Evolutionary conservation across 2,329 filamentous ascomycete species (phyloP).

Genomic region (Claviceps sp.): DNA sequence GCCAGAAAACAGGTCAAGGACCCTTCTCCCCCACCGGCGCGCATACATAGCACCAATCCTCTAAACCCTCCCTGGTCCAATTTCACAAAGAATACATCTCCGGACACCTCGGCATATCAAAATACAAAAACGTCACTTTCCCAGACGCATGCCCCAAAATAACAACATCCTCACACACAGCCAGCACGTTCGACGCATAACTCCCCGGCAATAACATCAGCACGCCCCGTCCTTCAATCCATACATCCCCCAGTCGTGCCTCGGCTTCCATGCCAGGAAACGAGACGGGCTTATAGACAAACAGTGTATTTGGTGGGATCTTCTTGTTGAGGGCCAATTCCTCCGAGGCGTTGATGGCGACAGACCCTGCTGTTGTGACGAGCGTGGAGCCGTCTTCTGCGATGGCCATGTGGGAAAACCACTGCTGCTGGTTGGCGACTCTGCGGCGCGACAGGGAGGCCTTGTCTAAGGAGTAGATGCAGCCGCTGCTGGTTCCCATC

Average conservation of each 20-base stretch:
- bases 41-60: neutral
- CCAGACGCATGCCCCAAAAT: constrained; percentile 8
- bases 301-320: constrained; percentile 1
- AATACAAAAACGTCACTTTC: constrained; percentile 8
- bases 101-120: constrained; percentile 4
- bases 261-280: constrained; percentile 7
- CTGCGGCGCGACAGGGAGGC: constrained; percentile 2
- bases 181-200: constrained; percentile 5
- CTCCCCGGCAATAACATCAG: constrained; percentile 6
- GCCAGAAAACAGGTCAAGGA: neutral
- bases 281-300: constrained; percentile 7
- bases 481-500: constrained; percentile 3
- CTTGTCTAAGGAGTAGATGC: constrained; percentile 6
- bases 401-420: constrained; percentile 5
- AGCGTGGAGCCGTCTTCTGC: constrained; percentile 3
- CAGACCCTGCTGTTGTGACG: constrained; percentile 6
- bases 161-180: constrained; percentile 5
- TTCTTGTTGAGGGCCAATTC: constrained; percentile 5
- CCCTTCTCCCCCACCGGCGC: neutral
- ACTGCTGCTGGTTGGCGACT: constrained; percentile 6
- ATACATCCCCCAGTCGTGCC: constrained; percentile 5
- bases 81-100: neutral
- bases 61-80: neutral
- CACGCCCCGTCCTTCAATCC: constrained; percentile 5
- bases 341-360: neutral